Percentiles rank a stretch among this genome's conserved stretches.
Evolutionary conservation across 2,329 filamentous ascomycete species (phyloP).

Genomic region (Neofusicoccum ribis): DNA sequence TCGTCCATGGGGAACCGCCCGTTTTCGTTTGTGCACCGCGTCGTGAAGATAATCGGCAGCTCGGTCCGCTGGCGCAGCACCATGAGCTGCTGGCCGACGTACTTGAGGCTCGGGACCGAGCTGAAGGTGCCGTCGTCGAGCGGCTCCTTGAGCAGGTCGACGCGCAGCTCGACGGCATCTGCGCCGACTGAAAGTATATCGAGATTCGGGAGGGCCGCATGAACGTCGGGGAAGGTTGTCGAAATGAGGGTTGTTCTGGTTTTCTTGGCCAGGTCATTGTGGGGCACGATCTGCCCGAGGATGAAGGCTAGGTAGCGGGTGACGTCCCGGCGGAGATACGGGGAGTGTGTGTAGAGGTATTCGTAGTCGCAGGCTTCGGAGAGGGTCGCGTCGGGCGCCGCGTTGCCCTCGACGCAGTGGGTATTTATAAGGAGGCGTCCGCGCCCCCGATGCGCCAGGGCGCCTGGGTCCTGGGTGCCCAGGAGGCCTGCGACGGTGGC

Average conservation of each 20-base stretch:
- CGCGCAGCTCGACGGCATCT: constrained; percentile 81
- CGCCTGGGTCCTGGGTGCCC: not conserved
- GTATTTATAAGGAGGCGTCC: constrained; percentile 72
- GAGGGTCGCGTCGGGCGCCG: constrained; percentile 58
- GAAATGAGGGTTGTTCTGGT: constrained; percentile 81
- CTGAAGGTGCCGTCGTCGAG: constrained; percentile 62
- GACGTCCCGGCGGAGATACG: constrained; percentile 73
- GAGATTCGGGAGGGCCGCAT: constrained; percentile 77
- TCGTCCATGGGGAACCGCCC: constrained; percentile 83
- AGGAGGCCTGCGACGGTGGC: constrained; percentile 64
- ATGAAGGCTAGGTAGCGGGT: constrained; percentile 78
- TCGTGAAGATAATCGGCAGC: constrained; percentile 87
- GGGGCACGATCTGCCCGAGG: constrained; percentile 75
- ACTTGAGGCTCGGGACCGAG: constrained; percentile 73
- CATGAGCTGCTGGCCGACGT: constrained; percentile 86
- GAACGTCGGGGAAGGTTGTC: constrained; percentile 84
- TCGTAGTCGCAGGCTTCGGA: constrained; percentile 78
- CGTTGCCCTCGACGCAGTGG: constrained; percentile 68
- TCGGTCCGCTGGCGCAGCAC: constrained; percentile 79
- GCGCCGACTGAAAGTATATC: constrained; percentile 85
- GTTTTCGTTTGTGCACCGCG: constrained; percentile 77
- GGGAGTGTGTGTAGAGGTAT: constrained; percentile 74
- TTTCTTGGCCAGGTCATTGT: constrained; percentile 76
- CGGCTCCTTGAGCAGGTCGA: constrained; percentile 77
- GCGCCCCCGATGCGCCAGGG: constrained; percentile 32